phyloP scores from a whole-genome alignment of 257 asterid genomes.

The Petunia axillaris region DNA sequence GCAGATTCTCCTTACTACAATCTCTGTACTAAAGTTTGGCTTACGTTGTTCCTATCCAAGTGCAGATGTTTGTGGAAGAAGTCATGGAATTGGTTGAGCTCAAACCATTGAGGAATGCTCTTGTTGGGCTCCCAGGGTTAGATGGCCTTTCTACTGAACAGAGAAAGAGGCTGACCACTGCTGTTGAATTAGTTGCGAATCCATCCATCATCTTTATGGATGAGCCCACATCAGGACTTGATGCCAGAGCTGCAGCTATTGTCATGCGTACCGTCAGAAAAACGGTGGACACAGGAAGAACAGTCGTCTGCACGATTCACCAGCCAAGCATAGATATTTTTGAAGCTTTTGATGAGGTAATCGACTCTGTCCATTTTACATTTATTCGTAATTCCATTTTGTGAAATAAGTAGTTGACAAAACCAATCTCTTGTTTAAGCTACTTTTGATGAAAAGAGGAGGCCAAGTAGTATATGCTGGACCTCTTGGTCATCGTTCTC shows the following conservation, averaged over 20 bases:
- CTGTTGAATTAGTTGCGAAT: slow-evolving; percentile 84
- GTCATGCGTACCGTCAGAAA: slow-evolving; percentile 87
- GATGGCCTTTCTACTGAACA: slow-evolving; percentile 89
- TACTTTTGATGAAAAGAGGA: slow-evolving; percentile 72
- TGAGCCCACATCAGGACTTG: slow-evolving; percentile 90
- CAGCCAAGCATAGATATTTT: slow-evolving; percentile 90
- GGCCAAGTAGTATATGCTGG: slow-evolving; percentile 80
- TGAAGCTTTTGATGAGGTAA: slow-evolving; percentile 93
- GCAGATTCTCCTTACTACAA: not conserved
- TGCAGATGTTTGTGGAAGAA: slow-evolving; percentile 89
- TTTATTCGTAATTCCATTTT: slow-evolving; percentile 11
- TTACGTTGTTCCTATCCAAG: not conserved
- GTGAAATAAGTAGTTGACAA: not conserved
- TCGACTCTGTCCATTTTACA: not conserved
- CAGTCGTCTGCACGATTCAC: slow-evolving; percentile 87
- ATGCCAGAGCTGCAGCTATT: slow-evolving; percentile 92
- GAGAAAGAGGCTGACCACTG: slow-evolving; percentile 82
- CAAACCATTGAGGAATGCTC: slow-evolving; percentile 62
- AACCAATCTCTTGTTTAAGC: slow-evolving; percentile 39
- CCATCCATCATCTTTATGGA: slow-evolving; percentile 92
- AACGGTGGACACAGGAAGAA: slow-evolving; percentile 85
- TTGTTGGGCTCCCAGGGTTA: slow-evolving; percentile 87
- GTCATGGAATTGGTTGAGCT: slow-evolving; percentile 87
- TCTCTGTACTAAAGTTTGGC: not conserved
- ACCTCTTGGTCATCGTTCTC: slow-evolving; percentile 67